Conservation (phyloP, 371 early-diverging fungal species). For the Nematocida major region DNA sequence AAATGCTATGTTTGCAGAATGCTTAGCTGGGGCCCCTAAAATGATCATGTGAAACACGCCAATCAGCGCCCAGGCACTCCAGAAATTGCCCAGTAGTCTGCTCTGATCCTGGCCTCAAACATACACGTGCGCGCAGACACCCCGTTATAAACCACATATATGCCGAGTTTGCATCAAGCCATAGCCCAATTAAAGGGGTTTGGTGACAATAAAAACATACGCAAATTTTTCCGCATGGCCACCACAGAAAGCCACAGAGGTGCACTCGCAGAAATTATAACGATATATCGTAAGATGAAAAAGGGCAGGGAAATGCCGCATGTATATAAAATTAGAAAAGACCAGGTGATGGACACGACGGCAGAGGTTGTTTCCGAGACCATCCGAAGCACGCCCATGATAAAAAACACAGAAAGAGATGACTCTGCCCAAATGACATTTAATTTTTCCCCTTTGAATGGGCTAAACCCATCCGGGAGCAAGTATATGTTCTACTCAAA, state of each 20-base stretch:
- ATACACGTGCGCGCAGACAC: too few species aligned
- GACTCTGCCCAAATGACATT: constrained; percentile 33
- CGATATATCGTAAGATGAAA: constrained; percentile 62
- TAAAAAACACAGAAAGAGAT: constrained; percentile 10
- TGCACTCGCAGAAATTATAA: constrained; percentile 57
- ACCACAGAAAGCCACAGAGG: constrained; percentile 27
- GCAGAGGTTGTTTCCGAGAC: constrained; percentile 9
- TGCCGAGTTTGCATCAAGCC: not conserved
- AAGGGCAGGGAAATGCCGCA: constrained; percentile 56
- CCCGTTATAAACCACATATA: too few species aligned
- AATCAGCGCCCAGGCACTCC: too few species aligned
- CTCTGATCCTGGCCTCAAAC: too few species aligned
- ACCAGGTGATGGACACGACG: constrained; percentile 21
- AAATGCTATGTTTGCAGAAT: too few species aligned
- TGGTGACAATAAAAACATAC: not conserved
- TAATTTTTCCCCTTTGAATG: constrained; percentile 39
- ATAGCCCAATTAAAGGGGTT: not conserved
- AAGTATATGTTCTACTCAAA: constrained; percentile 59
- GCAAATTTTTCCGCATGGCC: constrained; percentile 37
- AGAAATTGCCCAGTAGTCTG: too few species aligned
- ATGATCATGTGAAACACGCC: too few species aligned
- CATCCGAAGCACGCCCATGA: constrained; percentile 5
- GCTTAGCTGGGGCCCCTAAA: too few species aligned
- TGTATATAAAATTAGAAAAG: constrained; percentile 44
- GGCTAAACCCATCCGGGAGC: constrained; percentile 26